Percentiles rank a stretch among this genome's conserved stretches.
These are phyloP conservation scores for Monosporozyma solicola DNA, from an alignment of 805 yeast species.

Conservation along the genomic window DNA sequence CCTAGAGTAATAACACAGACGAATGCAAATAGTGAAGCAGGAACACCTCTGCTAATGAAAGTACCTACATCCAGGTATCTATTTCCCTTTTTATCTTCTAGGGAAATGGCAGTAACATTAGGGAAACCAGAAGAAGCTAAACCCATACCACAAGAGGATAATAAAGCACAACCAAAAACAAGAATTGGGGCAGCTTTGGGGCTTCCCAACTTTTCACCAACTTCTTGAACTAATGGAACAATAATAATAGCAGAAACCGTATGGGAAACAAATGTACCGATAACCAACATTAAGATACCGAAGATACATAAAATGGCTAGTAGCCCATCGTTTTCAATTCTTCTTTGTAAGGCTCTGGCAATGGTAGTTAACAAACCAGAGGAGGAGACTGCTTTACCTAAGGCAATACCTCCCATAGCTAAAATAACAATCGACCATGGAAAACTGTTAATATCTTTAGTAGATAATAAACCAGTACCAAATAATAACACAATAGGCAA, in stretches of 20 bases:
- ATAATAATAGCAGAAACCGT: slow-evolving; percentile 94
- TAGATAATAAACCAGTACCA: slow-evolving; percentile 76
- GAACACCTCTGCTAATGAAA: slow-evolving; percentile 86
- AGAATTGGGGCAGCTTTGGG: slow-evolving; percentile 57
- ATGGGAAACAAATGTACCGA: slow-evolving; percentile 94
- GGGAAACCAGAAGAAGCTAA: slow-evolving; percentile 97
- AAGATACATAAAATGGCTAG: slow-evolving; percentile 72
- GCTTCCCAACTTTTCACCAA: slow-evolving; percentile 60
- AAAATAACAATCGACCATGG: slow-evolving; percentile 93
- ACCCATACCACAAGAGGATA: slow-evolving; percentile 95
- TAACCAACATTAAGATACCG: slow-evolving; percentile 70
- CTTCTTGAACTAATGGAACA: slow-evolving; percentile 80
- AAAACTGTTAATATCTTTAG: slow-evolving; percentile 85
- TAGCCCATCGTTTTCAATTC: slow-evolving; percentile 51
- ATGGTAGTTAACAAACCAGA: slow-evolving; percentile 79
- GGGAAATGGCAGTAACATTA: slow-evolving; percentile 94
- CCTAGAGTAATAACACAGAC: slow-evolving; percentile 69
- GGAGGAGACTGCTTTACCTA: slow-evolving; percentile 89
- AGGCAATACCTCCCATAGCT: slow-evolving; percentile 96
- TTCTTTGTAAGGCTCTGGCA: slow-evolving; percentile 57
- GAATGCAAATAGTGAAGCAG: slow-evolving; percentile 72
- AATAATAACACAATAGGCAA: slow-evolving; percentile 80
- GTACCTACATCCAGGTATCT: slow-evolving; percentile 75
- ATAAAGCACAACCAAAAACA: slow-evolving; percentile 42
- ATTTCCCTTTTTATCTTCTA: slow-evolving; percentile 85